These are phyloP conservation scores for Fusarium circinatum DNA, from an alignment of 2,329 filamentous ascomycete species.

Conservation along the genomic window DNA sequence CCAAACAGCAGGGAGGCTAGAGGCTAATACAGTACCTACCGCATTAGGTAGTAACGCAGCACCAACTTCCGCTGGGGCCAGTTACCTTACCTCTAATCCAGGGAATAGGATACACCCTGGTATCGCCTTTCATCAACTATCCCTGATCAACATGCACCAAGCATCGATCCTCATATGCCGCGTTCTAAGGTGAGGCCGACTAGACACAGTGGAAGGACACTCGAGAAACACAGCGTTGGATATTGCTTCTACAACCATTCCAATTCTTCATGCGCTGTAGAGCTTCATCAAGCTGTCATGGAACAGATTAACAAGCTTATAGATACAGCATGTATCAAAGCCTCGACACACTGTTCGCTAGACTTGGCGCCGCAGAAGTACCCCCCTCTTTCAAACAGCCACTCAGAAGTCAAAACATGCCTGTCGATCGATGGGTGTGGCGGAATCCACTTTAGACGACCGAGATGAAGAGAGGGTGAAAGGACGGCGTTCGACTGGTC, in stretches of 20 bases:
- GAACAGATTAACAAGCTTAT: not conserved
- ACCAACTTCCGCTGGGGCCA: constrained; percentile 11
- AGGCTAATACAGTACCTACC: not conserved
- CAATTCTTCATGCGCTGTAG: not conserved
- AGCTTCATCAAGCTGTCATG: constrained; percentile 3
- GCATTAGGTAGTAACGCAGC: constrained; percentile 3
- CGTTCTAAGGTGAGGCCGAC: constrained; percentile 7
- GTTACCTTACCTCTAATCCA: not conserved
- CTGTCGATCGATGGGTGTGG: constrained; percentile 36
- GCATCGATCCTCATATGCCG: constrained; percentile 38
- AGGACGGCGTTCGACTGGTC: constrained; percentile 35
- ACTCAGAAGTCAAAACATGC: constrained; percentile 23
- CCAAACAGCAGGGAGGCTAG: constrained; percentile 8
- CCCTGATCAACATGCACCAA: constrained; percentile 41
- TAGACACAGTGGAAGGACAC: constrained; percentile 11
- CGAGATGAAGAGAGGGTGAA: constrained; percentile 41
- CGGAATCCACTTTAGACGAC: constrained; percentile 39
- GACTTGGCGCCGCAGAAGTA: constrained; percentile 31
- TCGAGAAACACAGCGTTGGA: not conserved
- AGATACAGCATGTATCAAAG: constrained; percentile 14
- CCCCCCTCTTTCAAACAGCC: constrained; percentile 20
- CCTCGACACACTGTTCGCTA: constrained; percentile 26
- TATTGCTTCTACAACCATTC: not conserved
- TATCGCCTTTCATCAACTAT: constrained; percentile 26
- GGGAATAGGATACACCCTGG: constrained; percentile 14